Evolutionary conservation across 768 basidiomycete species (phyloP), one percentile per base, ranked within the genome.

Genomic region (Suillus subalutaceus): DNA sequence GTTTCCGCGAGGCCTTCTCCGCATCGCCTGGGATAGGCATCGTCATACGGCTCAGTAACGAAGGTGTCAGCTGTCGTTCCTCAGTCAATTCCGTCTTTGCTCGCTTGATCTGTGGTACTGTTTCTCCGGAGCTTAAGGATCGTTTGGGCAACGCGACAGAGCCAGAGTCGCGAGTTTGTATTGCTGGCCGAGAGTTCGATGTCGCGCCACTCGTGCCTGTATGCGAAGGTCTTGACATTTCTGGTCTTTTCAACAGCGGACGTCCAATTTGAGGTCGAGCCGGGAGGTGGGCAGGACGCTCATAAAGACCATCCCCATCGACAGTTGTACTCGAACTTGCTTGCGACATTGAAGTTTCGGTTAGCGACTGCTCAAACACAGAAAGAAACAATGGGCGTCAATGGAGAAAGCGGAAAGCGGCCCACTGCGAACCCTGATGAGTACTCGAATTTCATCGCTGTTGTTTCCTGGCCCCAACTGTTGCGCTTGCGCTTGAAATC

Each of bases 401-500:
- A 77, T 69, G 66, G 75, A 72, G 66, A 73, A 72, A 75, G 74
- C 61, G 72, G 66, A 72, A 78, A 80, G 73, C 71, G 72, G 80
- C 74, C 81, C 81, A 79, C 71, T 82, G 83, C 85, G 84, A 85
- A 87, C 86, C 85, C 82, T 86, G 65, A 85, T 82, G 67, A 85
- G 79, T 64, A 73, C 74, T 75, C 81, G 78, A 43, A 85, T 72
- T 65, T 79, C 80, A 69, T 66, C 58, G 37, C 62, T 65, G 18
- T 66, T 70, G 56, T 73, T 73, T 70, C 68, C 69, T n/a, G 66
- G 65, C 58, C 70, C 67, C 40, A 71, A 67, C 55, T 69, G 66
- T 71, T 65, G 70, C 15, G 74, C 61, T 64, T 72, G 68, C 41
- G 71, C 68, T 72, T 78, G 74, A 26, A 72, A 72, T 69, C 72